Percentiles rank a stretch among this genome's conserved stretches.
These are phyloP conservation scores for Pulveroboletus ravenelii DNA, from an alignment of 768 basidiomycete genomes.

Conservation along the genomic window DNA sequence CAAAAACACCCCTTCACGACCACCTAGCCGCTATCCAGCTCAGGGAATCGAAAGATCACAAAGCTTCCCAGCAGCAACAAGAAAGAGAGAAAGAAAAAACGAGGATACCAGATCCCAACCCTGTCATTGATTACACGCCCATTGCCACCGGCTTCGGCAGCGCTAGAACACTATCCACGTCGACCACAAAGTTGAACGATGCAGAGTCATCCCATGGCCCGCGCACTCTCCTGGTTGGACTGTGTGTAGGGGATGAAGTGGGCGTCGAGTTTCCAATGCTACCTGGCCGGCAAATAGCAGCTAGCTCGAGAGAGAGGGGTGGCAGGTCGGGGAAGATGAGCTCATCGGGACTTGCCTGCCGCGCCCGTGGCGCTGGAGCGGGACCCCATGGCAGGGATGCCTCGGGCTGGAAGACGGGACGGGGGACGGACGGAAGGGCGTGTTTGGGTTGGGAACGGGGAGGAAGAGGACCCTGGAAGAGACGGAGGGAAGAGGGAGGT, in stretches of 20 bases:
- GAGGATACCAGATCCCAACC: slow-evolving; percentile 1
- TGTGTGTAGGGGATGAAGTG: slow-evolving; percentile 17
- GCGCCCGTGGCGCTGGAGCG: slow-evolving; percentile 15
- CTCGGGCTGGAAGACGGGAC: slow-evolving; percentile 43
- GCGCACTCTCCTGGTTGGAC: slow-evolving; percentile 27
- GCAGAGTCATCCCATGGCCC: slow-evolving; percentile 61
- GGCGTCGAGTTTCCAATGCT: slow-evolving; percentile 8
- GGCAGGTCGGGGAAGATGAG: slow-evolving; percentile 21
- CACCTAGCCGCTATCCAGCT: neutral
- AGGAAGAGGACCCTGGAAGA: slow-evolving; percentile 58
- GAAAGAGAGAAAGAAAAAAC: neutral
- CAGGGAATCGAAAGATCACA: neutral
- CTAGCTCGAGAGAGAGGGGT: slow-evolving; percentile 19
- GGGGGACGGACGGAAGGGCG: slow-evolving; percentile 61
- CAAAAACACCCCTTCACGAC: neutral
- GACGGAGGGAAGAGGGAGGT: slow-evolving; percentile 61
- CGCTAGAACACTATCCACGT: slow-evolving; percentile 45
- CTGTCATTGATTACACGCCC: slow-evolving; percentile 7
- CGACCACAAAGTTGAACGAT: slow-evolving; percentile 38
- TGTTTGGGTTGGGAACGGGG: slow-evolving; percentile 59
- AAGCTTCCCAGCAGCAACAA: slow-evolving; percentile 3
- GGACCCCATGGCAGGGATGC: slow-evolving; percentile 22
- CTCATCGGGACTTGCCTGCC: slow-evolving; percentile 2
- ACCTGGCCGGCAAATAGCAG: slow-evolving; percentile 15
- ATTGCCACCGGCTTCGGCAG: slow-evolving; percentile 43